Evolutionary conservation across 495 filamentous ascomycete species (phyloP).

Genomic region (Trichodelitschia bisporula): DNA sequence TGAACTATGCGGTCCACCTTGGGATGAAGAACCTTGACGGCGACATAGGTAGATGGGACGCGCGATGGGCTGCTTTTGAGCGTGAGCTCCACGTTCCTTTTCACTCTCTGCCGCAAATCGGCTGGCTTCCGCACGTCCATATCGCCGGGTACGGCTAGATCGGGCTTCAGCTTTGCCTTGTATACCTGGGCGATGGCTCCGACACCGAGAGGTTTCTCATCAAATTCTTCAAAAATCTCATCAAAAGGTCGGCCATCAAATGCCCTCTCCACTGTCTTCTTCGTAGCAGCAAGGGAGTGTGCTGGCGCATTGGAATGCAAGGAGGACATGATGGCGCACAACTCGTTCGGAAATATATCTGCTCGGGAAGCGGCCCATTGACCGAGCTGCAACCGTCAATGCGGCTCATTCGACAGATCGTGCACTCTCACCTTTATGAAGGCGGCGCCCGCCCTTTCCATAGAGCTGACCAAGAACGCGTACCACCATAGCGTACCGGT

Average conservation of each 20-base stretch:
- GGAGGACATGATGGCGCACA: constrained; percentile 84
- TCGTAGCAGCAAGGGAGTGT: constrained; percentile 63
- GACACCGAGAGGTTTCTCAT: constrained; percentile 74
- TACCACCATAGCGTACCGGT: constrained; percentile 90
- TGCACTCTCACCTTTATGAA: constrained; percentile 67
- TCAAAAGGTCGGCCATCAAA: constrained; percentile 61
- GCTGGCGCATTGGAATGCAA: constrained; percentile 87
- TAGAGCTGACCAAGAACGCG: constrained; percentile 56
- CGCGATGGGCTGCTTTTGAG: constrained; percentile 66
- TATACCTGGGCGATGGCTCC: constrained; percentile 98
- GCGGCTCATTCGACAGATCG: too few species aligned
- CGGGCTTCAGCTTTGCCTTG: constrained; percentile 72
- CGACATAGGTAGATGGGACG: constrained; percentile 80
- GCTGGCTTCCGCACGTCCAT: constrained; percentile 21
- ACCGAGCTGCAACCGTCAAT: constrained; percentile 55
- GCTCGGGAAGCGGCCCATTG: constrained; percentile 97
- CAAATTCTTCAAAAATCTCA: constrained; percentile 93
- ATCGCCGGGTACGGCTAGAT: constrained; percentile 39
- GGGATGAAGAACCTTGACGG: constrained; percentile 90
- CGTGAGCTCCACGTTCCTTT: constrained; percentile 60
- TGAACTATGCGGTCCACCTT: constrained; percentile 69
- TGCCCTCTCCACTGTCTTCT: constrained; percentile 49
- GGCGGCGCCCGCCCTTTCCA: constrained; percentile 87
- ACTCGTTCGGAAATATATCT: constrained; percentile 87
- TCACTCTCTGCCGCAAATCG: constrained; percentile 39